Evolutionary conservation across 768 basidiomycete species (phyloP), one percentile per base, ranked within the genome.

Genomic region (Tricholoma saponaceum): DNA sequence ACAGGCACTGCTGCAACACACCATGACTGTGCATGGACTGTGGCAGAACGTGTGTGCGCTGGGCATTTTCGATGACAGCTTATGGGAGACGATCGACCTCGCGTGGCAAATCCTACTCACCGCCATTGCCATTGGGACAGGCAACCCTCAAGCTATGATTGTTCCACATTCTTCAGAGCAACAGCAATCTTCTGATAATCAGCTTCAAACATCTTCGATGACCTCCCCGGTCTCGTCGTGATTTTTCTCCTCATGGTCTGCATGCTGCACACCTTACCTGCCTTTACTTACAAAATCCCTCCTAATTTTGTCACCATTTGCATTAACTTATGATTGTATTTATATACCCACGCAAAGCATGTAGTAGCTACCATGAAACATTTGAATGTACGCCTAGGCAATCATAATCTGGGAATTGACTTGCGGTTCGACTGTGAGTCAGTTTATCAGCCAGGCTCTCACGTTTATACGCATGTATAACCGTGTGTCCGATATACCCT

Each of bases 21-120:
- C 79, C 5, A 69, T 74, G 52, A 71, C 66, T 33, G 79, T 90
- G 35, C 79, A 85, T 56, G 89, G 85, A 6, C 68, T 91, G 30
- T 92, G 89, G 87, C 76, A 81, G 57, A 91, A 92, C 65, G 81
- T 79, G 2, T 84, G 83, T 58, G 80, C 81, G 20, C 75, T 92
- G n/a, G 89, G 89, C 3, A 69, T 91, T 1, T 81, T 79, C 52
- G 86, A 90, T 61, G 78, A 81, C 32, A 74, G 74, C 20, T 71
- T 92, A 44, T 92, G 89, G 89, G 76, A 79, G 22, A 77, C 78
- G 18, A 78, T 50, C 6, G 86, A 91, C 63, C 67, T 80, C 41
- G 80, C 84, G 43, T 92, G 89, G 87, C 79, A 83, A 64, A 75
- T 86, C 37, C 69, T 89, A 13, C 71, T 88, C n/a, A 78, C 76